phyloP scores from a whole-genome alignment of 805 yeast genomes.

The Wickerhamomyces alni region DNA sequence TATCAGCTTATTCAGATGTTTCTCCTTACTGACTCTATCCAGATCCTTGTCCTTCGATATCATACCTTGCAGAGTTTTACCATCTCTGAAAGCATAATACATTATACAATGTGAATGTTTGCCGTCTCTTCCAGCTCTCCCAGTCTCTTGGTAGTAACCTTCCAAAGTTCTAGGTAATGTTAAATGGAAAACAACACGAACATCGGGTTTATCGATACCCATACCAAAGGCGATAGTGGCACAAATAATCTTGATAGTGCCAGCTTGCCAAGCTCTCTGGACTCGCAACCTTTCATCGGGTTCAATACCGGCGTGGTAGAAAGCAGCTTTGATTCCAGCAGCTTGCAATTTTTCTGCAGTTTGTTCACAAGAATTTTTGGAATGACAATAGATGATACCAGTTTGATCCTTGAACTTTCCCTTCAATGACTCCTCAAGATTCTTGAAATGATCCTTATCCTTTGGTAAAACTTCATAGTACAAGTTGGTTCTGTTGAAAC shows the following conservation, averaged over 20 bases:
- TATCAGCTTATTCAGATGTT: conserved; percentile 67
- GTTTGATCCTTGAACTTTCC: conserved; percentile 49
- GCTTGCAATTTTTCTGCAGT: conserved; percentile 55
- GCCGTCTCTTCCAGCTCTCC: conserved; percentile 98
- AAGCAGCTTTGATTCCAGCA: conserved; percentile 63
- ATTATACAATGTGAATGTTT: conserved; percentile 72
- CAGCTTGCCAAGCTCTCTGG: conserved; percentile 81
- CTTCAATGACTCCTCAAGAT: conserved; percentile 51
- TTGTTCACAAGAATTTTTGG: conserved; percentile 82
- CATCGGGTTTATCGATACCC: conserved; percentile 98
- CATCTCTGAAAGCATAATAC: conserved; percentile 78
- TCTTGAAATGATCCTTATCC: conserved; percentile 44
- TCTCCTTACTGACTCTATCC: conserved; percentile 58
- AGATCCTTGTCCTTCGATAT: conserved; percentile 72
- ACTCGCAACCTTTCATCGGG: conserved; percentile 64
- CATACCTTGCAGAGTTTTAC: conserved; percentile 65
- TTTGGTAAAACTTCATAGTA: conserved; percentile 74
- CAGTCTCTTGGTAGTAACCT: conserved; percentile 97
- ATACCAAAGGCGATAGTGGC: conserved; percentile 98
- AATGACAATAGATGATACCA: conserved; percentile 92
- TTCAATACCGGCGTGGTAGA: conserved; percentile 93
- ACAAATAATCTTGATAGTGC: conserved; percentile 70
- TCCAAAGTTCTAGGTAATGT: conserved; percentile 87
- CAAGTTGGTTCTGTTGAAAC: conserved; percentile 86
- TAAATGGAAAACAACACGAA: conserved; percentile 83